Evolutionary conservation across 73 alveolate species (phyloP).

Genomic region (Blepharisma stoltei): DNA sequence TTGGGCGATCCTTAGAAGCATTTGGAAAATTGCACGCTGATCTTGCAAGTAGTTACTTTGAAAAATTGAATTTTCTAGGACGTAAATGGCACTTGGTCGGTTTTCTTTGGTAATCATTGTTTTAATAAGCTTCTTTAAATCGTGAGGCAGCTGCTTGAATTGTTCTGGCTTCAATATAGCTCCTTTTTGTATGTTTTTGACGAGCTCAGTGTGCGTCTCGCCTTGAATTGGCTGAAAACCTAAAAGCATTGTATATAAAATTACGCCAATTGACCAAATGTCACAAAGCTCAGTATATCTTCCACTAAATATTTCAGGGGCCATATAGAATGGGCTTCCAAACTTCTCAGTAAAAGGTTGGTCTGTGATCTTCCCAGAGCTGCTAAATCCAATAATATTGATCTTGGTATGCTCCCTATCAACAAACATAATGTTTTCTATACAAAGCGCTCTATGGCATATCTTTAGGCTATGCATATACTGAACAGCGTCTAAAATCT

Average conservation of each 20-base stretch:
- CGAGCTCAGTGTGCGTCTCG: neutral
- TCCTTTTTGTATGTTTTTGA: neutral
- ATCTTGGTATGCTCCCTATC: constrained; percentile 7
- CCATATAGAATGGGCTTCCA: constrained; percentile 27
- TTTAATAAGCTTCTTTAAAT: neutral
- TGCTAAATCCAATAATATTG: neutral
- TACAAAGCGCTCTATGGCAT: constrained; percentile 13
- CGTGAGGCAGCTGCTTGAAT: neutral
- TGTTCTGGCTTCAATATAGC: neutral
- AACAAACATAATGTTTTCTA: constrained; percentile 8
- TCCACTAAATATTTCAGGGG: constrained; percentile 33
- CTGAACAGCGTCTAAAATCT: constrained; percentile 19
- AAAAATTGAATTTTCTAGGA: neutral
- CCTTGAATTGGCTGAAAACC: constrained; percentile 28
- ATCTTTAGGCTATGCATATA: constrained; percentile 16
- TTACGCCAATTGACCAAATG: constrained; percentile 24
- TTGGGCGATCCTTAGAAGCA: too few species aligned
- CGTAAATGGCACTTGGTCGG: neutral
- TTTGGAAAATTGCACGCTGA: too few species aligned
- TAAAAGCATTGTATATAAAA: constrained; percentile 20
- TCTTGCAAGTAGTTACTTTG: too few species aligned
- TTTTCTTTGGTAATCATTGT: neutral
- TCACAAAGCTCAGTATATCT: constrained; percentile 10
- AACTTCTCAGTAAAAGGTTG: neutral
- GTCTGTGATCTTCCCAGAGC: neutral